phyloP scores from a whole-genome alignment of 805 yeast genomes.

The Kuraishia cidri region DNA sequence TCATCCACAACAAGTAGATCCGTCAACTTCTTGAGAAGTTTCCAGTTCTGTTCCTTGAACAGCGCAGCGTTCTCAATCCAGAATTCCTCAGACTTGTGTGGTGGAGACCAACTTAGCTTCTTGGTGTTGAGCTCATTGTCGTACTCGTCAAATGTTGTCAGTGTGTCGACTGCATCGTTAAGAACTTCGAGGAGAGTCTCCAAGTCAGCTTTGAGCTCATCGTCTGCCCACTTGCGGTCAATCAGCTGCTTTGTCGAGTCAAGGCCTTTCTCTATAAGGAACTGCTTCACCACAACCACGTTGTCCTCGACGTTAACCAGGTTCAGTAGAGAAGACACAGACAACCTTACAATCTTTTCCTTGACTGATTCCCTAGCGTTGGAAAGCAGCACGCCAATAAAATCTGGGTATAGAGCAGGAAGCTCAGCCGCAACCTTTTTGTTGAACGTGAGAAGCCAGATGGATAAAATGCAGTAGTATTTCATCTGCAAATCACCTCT shows the following conservation, averaged over 20 bases:
- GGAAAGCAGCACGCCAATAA: constrained; percentile 40
- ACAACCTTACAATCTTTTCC: constrained; percentile 81
- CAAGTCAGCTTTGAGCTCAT: constrained; percentile 76
- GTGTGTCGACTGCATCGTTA: constrained; percentile 61
- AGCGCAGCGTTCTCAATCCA: constrained; percentile 77
- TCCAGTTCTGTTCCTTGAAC: constrained; percentile 76
- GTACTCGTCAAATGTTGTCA: constrained; percentile 92
- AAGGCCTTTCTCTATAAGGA: constrained; percentile 68
- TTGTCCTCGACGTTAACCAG: constrained; percentile 34
- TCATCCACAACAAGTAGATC: constrained; percentile 30
- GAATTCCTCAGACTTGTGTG: constrained; percentile 80
- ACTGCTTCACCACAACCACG: constrained; percentile 48
- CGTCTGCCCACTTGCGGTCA: constrained; percentile 92
- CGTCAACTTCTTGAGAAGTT: constrained; percentile 55
- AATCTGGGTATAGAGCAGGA: constrained; percentile 42
- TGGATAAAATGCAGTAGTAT: constrained; percentile 65
- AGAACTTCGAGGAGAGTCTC: constrained; percentile 47
- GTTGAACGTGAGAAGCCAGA: constrained; percentile 84
- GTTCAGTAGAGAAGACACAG: constrained; percentile 68
- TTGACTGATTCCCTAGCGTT: constrained; percentile 78
- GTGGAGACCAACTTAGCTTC: constrained; percentile 81
- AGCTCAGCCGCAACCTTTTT: constrained; percentile 35
- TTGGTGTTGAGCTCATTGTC: constrained; percentile 75
- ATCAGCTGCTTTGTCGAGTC: constrained; percentile 58
- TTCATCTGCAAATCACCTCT: constrained; percentile 66